Conservation (phyloP, 805 yeast species). For the Lachancea sp. region DNA sequence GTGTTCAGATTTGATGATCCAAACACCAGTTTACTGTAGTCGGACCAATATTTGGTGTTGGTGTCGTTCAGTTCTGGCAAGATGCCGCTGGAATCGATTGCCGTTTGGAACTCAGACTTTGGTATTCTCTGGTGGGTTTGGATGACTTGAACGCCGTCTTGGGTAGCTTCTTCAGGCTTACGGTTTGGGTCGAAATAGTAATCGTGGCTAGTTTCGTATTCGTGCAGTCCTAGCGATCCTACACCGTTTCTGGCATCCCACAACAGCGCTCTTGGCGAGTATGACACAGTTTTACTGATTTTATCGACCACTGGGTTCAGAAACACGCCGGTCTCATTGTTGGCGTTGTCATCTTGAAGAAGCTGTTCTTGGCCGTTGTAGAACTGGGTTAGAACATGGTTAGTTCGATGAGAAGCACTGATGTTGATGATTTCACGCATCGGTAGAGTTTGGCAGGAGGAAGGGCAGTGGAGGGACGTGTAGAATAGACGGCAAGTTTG, state of each 20-base stretch:
- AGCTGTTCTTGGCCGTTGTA: constrained; percentile 75
- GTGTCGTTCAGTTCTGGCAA: constrained; percentile 33
- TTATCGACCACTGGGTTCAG: constrained; percentile 38
- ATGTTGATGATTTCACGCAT: constrained; percentile 75
- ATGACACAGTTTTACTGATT: constrained; percentile 45
- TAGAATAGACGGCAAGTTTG: too few relatives aligned
- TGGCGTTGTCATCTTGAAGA: constrained; percentile 34
- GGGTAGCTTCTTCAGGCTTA: constrained; percentile 10
- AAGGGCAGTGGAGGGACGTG: neutral
- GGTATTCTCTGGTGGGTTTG: constrained; percentile 35
- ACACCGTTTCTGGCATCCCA: constrained; percentile 77
- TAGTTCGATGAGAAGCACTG: constrained; percentile 65
- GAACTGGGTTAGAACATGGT: constrained; percentile 72
- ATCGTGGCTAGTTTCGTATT: constrained; percentile 33
- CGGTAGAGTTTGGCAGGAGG: neutral
- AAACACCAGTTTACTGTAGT: constrained; percentile 61
- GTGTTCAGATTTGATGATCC: constrained; percentile 53
- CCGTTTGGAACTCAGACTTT: constrained; percentile 56
- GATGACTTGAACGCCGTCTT: constrained; percentile 19
- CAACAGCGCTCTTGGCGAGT: constrained; percentile 73
- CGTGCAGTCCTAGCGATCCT: constrained; percentile 58
- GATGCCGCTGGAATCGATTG: constrained; percentile 45
- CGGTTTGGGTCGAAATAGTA: constrained; percentile 12
- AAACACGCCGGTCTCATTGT: constrained; percentile 41
- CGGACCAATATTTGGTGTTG: constrained; percentile 70